A percentile compares a stretch with the other conserved stretches of the same genome.
Evolutionary conservation across 371 early-diverging fungal species (phyloP).

Genomic region (Mortierella sp.): DNA sequence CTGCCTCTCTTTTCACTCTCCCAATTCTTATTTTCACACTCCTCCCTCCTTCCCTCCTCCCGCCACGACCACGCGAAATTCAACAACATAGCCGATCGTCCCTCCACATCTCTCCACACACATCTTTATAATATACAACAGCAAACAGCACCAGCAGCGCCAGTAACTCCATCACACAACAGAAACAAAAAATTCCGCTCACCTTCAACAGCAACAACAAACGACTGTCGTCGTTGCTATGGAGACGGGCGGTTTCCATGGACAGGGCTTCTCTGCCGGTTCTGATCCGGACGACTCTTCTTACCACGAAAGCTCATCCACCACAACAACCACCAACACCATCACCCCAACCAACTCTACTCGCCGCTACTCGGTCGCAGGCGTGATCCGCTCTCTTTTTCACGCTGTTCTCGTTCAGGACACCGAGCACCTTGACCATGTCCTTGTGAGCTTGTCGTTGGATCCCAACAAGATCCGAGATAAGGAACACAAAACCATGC

Average conservation of each 20-base stretch:
- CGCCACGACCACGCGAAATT: neutral
- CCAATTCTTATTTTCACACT: neutral
- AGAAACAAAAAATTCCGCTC: slow-evolving; percentile 1
- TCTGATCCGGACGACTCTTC: slow-evolving; percentile 39
- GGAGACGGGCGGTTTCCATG: slow-evolving; percentile 38
- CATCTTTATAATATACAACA: too few species aligned
- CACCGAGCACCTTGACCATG: slow-evolving; percentile 50
- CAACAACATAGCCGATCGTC: neutral
- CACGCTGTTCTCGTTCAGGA: slow-evolving; percentile 58
- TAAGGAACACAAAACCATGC: slow-evolving; percentile 53
- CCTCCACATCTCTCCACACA: neutral
- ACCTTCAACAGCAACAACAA: slow-evolving; percentile 12
- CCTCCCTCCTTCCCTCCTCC: neutral
- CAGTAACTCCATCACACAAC: neutral
- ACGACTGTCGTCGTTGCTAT: slow-evolving; percentile 26
- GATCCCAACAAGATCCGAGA: slow-evolving; percentile 46
- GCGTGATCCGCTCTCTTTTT: slow-evolving; percentile 54
- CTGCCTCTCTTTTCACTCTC: neutral
- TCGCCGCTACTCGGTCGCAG: slow-evolving; percentile 41
- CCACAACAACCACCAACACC: slow-evolving; percentile 33
- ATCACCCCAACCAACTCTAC: slow-evolving; percentile 24
- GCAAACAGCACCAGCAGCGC: neutral
- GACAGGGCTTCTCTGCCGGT: slow-evolving; percentile 13
- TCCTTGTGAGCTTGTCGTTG: slow-evolving; percentile 36
- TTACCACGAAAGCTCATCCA: slow-evolving; percentile 33